Base-by-base conservation (phyloP, 768 basidiomycete species). In the Russula virescens region DNA sequence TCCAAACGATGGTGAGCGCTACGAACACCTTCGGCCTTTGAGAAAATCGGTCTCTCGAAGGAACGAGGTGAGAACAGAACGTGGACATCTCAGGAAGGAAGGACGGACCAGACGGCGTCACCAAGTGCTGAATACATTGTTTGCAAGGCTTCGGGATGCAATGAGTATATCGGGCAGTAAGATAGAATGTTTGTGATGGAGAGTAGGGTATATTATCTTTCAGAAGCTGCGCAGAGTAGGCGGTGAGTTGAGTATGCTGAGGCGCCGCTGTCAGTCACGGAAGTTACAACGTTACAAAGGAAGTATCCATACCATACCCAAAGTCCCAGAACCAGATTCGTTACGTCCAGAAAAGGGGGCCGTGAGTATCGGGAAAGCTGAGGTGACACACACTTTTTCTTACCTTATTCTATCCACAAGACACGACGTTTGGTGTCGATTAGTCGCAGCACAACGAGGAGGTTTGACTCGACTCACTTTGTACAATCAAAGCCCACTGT, bases 401-500 rank as follows among this genome's bases (percentile, higher is more conserved):
- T 31, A 31, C 31, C 31, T 31, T 3, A 31, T 31, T 8, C 31
- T 31, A 3, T 31, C 8, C 31, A 4, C 31, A 31, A 31, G 31
- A 8, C 3, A 31, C 5, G 3, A 8, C 31, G 5, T 31, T 31
- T 31, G 3, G 31, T 31, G 31, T 31, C 31, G 31, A 31, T 31
- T 31, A 4, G 31, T n/a, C n/a, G n/a, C n/a, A n/a, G n/a, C n/a
- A 31, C 31, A 31, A 31, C n/a, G n/a, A n/a, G n/a, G n/a, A 31
- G 31, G 3, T 31, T 31, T 31, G 31, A 31, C 8, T 31, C 31
- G 31, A 8, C 31, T 8, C 31, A 8, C n/a, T 93, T 93, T 34
- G 87, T 85, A 64, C 79, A 80, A 75, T 95, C 91, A 62, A 88
- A 86, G 2, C 81, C 89, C 42, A 94, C 84, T 69, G 90, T 88